A percentile compares a stretch with the other conserved stretches of the same genome.
Evolutionary conservation across 2,329 filamentous ascomycete genomes (phyloP).

Genomic region (Aureobasidium lini): DNA sequence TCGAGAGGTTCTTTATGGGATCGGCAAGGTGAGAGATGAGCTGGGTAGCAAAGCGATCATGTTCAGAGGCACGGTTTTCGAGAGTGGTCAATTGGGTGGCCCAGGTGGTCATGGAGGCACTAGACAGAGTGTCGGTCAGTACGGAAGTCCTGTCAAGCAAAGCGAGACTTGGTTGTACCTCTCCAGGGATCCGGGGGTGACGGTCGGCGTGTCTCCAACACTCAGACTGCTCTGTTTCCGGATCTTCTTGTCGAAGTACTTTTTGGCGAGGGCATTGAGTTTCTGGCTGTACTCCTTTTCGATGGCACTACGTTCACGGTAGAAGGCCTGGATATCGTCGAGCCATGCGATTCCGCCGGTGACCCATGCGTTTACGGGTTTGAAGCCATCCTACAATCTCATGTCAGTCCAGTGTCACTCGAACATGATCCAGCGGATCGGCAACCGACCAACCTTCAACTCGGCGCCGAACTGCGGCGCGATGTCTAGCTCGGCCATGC

Average conservation of each 20-base stretch:
- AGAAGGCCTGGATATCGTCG: constrained; percentile 94
- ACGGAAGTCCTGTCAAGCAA: neutral
- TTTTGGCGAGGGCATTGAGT: constrained; percentile 80
- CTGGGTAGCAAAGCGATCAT: constrained; percentile 75
- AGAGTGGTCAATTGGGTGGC: constrained; percentile 85
- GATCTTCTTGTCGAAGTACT: constrained; percentile 95
- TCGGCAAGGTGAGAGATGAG: constrained; percentile 76
- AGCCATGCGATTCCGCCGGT: constrained; percentile 83
- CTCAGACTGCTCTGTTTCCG: constrained; percentile 81
- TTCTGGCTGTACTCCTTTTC: constrained; percentile 96
- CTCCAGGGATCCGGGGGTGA: constrained; percentile 93
- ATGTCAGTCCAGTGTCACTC: constrained; percentile 13
- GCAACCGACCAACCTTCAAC: constrained; percentile 62
- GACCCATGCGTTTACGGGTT: constrained; percentile 85
- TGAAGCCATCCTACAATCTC: constrained; percentile 76
- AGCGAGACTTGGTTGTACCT: constrained; percentile 43
- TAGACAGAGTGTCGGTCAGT: constrained; percentile 26
- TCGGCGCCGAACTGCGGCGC: constrained; percentile 85
- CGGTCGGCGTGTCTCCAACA: constrained; percentile 83
- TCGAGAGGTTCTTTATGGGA: constrained; percentile 66
- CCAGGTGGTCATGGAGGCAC: constrained; percentile 95
- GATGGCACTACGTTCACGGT: constrained; percentile 85
- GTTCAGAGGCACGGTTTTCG: constrained; percentile 79
- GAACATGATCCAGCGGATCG: neutral
- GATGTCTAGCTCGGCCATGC: constrained; percentile 75